Conservation (phyloP, 139 green algal genomes). For the Monoraphidium neglectum region DNA sequence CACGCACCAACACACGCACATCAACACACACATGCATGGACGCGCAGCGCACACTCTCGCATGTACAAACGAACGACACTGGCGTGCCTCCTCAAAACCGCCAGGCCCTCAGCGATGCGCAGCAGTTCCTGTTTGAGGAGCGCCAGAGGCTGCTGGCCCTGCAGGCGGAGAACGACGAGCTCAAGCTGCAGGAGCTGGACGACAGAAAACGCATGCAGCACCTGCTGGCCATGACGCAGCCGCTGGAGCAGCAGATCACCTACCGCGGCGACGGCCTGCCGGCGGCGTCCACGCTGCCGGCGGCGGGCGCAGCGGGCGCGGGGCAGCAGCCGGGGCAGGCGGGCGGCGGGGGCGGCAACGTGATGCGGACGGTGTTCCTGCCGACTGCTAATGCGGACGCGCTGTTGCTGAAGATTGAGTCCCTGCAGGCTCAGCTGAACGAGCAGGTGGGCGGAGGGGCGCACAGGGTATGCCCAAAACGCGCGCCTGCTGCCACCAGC, state of each 20-base stretch:
- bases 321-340: not conserved
- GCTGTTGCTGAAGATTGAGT: constrained; percentile 78
- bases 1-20: too few relatives aligned
- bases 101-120: constrained; percentile 80
- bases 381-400: constrained; percentile 66
- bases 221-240: constrained; percentile 61
- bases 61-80: not conserved
- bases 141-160: constrained; percentile 77
- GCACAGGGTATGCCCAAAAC: too few relatives aligned
- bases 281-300: not conserved
- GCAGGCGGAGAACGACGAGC: constrained; percentile 84
- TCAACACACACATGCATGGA: too few relatives aligned
- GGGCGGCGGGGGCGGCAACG: constrained; percentile 16
- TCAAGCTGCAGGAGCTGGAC: constrained; percentile 76
- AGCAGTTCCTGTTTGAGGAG: constrained; percentile 89
- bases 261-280: constrained; percentile 20
- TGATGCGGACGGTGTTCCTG: constrained; percentile 70
- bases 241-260: constrained; percentile 62
- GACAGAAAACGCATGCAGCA: constrained; percentile 81
- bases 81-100: not conserved
- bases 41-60: too few relatives aligned
- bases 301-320: constrained; percentile 8
- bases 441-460: constrained; percentile 59
- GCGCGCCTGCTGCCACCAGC: too few relatives aligned
- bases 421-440: constrained; percentile 80